A percentile compares a stretch with the other conserved stretches of the same genome.
These are phyloP conservation scores for Ilex paraguariensis DNA, from an alignment of 305 asterid species.

Conservation along the genomic window DNA sequence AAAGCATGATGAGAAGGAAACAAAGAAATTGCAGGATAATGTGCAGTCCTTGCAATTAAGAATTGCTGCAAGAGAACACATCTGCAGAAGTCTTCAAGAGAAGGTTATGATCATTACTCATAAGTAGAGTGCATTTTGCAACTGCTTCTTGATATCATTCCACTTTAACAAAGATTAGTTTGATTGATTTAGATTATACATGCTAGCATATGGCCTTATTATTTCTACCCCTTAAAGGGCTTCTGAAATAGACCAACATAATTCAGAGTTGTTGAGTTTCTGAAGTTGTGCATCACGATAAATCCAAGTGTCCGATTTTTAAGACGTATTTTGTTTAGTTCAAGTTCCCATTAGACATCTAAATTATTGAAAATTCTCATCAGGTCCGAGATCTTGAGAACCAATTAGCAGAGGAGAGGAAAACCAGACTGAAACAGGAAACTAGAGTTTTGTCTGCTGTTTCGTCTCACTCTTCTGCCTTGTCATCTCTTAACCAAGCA, in stretches of 20 bases:
- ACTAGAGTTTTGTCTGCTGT: constrained; percentile 57
- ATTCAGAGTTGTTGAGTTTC: no score
- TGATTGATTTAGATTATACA: no score
- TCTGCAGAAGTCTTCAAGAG: constrained; percentile 74
- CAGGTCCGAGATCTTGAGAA: constrained; percentile 90
- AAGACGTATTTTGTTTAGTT: no score
- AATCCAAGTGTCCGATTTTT: no score
- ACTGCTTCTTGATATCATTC: no score
- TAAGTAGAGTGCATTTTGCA: no score
- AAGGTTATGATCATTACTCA: constrained; percentile 39
- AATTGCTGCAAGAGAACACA: constrained; percentile 75
- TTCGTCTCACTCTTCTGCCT: constrained; percentile 36
- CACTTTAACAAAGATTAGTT: no score
- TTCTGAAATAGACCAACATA: no score
- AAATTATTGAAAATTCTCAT: constrained; percentile 4
- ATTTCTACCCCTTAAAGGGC: no score
- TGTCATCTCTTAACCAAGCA: constrained; percentile 34
- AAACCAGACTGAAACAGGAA: constrained; percentile 69
- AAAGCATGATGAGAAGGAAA: constrained; percentile 90
- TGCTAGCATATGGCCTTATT: no score
- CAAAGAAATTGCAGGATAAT: constrained; percentile 79
- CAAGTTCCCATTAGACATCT: not conserved
- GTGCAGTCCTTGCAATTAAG: constrained; percentile 70
- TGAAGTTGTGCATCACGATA: no score
- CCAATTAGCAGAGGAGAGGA: constrained; percentile 80